Conservation (phyloP, 257 asterid genomes). For the Penstemon barbatus region DNA sequence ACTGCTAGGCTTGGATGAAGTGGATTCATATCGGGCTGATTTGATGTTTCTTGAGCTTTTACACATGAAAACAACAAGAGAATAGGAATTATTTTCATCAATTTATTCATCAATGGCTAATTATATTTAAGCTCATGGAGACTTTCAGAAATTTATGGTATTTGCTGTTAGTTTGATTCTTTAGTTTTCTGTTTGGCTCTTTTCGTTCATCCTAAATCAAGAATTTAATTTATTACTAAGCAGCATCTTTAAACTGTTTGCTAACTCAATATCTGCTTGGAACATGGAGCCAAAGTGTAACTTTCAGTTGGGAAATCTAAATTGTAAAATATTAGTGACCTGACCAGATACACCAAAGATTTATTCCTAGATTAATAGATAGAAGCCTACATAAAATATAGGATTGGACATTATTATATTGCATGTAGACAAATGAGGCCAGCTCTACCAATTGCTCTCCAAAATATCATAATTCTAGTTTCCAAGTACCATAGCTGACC, state of each 20-base stretch:
- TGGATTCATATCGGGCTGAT: slow-evolving; percentile 18
- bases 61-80: slow-evolving; percentile 29
- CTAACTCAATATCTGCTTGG: slow-evolving; percentile 19
- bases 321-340: slow-evolving; percentile 9
- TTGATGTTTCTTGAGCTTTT: slow-evolving; percentile 38
- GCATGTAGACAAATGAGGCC: slow-evolving; percentile 28
- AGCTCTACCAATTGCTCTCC: background rate
- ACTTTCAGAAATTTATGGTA: background rate
- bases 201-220: slow-evolving; percentile 17
- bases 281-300: slow-evolving; percentile 37
- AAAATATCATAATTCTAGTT: slow-evolving; percentile 18
- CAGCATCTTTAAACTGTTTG: slow-evolving; percentile 32
- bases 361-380: slow-evolving; percentile 11
- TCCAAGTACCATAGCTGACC: slow-evolving; percentile 13
- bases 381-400: background rate
- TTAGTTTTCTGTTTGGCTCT: slow-evolving; percentile 27
- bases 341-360: slow-evolving; percentile 13
- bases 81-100: slow-evolving; percentile 8
- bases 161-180: slow-evolving; percentile 1
- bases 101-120: slow-evolving; percentile 20
- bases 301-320: slow-evolving; percentile 15
- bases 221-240: slow-evolving; percentile 10
- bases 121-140: background rate
- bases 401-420: background rate
- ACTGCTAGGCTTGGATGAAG: slow-evolving; percentile 44